Evolutionary conservation across 768 basidiomycete genomes (phyloP).

Genomic region (Hericium erinaceus): DNA sequence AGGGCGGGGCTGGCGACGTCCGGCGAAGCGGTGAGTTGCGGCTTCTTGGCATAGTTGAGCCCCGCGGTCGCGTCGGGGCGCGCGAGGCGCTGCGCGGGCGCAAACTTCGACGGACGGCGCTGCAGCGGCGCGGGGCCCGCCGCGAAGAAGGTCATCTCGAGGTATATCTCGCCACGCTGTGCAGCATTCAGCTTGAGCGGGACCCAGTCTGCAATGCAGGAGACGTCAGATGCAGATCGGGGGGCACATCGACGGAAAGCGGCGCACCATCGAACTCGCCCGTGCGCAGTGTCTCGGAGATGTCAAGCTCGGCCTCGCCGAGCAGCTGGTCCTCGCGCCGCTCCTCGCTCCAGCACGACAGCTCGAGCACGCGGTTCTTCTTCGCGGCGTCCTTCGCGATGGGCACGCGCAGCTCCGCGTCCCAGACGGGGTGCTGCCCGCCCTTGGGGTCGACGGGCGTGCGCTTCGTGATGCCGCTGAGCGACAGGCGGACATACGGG

Average conservation of each 20-base stretch:
- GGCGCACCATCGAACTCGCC: constrained; percentile 88
- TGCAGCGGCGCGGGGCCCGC: constrained; percentile 43
- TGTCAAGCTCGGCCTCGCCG: constrained; percentile 68
- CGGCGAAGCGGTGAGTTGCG: neutral
- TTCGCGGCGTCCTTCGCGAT: constrained; percentile 48
- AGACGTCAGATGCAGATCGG: neutral
- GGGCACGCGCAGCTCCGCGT: constrained; percentile 75
- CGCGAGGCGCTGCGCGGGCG: constrained; percentile 8
- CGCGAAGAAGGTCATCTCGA: constrained; percentile 91
- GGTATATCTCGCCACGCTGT: constrained; percentile 75
- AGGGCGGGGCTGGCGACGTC: neutral
- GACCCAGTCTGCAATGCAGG: constrained; percentile 50
- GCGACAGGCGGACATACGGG: constrained; percentile 61
- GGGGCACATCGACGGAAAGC: constrained; percentile 8
- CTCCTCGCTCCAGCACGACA: constrained; percentile 79
- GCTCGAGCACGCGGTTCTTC: constrained; percentile 53
- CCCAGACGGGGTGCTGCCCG: constrained; percentile 92
- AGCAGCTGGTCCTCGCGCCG: constrained; percentile 62
- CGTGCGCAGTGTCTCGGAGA: constrained; percentile 67
- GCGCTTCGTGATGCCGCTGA: constrained; percentile 54
- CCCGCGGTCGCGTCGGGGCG: constrained; percentile 2
- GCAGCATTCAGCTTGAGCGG: constrained; percentile 47
- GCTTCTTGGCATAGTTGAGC: neutral
- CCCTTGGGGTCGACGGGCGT: constrained; percentile 75
- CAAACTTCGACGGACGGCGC: constrained; percentile 23